Percentiles rank a stretch among this genome's conserved stretches.
Evolutionary conservation across 345 rosid genomes (phyloP).

Genomic region (Aquilaria malaccensis): DNA sequence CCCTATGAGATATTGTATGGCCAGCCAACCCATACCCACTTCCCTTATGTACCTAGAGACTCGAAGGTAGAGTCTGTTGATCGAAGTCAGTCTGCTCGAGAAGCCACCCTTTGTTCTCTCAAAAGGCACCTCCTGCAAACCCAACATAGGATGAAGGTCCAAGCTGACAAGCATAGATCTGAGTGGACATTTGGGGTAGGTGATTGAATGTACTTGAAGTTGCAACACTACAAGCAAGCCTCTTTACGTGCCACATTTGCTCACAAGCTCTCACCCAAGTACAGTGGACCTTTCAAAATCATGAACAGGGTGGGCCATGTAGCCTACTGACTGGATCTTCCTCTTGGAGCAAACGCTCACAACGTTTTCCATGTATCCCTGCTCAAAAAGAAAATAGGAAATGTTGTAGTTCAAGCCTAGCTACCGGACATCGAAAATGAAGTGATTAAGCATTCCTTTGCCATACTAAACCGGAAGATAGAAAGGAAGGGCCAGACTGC

Average conservation of each 20-base stretch:
- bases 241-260: not conserved
- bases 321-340: not conserved
- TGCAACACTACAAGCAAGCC: not conserved
- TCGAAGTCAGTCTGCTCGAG: not conserved
- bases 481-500: no score
- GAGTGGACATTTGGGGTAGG: not conserved
- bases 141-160: not conserved
- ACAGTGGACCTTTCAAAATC: not conserved
- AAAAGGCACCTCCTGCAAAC: not conserved
- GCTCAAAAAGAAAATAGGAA: not conserved
- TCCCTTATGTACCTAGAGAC: not conserved
- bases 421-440: no score
- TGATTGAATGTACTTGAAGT: not conserved
- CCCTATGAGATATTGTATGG: not conserved
- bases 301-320: not conserved
- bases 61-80: not conserved
- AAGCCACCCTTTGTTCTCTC: not conserved
- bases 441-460: no score
- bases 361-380: not conserved
- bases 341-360: not conserved
- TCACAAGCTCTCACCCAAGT: not conserved
- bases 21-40: not conserved
- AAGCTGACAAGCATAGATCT: not conserved
- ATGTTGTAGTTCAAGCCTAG: no score
- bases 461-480: no score